Base-by-base conservation (phyloP, 176 grass and related monocot species). In the Juncus effusus region DNA sequence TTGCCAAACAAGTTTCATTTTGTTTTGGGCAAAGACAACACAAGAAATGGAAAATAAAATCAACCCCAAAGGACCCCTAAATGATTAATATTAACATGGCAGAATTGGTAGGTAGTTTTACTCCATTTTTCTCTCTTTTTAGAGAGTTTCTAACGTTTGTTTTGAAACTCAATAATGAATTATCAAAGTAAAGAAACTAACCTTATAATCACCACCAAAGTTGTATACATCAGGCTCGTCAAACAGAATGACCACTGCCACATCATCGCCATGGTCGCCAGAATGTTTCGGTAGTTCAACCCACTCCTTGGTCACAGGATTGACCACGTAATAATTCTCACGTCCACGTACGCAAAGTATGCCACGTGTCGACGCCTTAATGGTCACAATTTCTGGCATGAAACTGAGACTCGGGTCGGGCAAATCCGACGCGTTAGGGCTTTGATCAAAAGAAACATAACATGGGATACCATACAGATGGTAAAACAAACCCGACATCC, bases 341-440 rank as follows among this genome's bases (percentile, higher is more conserved):
- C 5, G 5, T 11, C 82, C 85, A 77, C 77, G 79, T 35, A 82
- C 56, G 64, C 82, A 86, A 63, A 95, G 74, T 74, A 95, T 58
- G 36, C 85, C 90, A n/a, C 45, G 70, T 2, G 77, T 56, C 14
- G 90, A 95, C 1, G 85, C 82, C 51, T 71, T 63, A 35, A 76
- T 42, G 42, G 38, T 3, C 0, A 81, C 76, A 3, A 2, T 0
- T 78, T 86, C 82, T n/a, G 10, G 40, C 40, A 77, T 62, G 64
- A 51, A 39, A 36, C 75, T 56, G 63, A 94, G 81, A 60, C 49
- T 0, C 1, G 82, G 76, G 62, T 94, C 81, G 1, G 81, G 85
- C 40, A 91, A n/a, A 10, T 78, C 38, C 2, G 44, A 16, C 63
- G 41, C 57, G 59, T 11, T 10, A 42, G 44, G 0, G 51, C 10